phyloP scores from a whole-genome alignment of 2,329 filamentous ascomycete species.

The Clarireedia paspali region DNA sequence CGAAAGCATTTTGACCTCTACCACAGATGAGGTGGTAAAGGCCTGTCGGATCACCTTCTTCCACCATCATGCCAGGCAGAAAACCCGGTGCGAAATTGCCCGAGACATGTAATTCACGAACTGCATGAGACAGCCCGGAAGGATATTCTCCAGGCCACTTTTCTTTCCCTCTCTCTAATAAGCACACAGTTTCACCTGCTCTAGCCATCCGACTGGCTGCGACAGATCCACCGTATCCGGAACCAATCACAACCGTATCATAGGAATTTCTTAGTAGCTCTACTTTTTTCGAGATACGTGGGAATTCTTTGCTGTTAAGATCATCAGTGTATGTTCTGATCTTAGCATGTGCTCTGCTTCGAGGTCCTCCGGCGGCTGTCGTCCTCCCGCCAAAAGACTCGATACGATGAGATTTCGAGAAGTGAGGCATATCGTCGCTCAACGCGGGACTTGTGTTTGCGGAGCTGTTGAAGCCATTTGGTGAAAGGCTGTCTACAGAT shows the following conservation, averaged over 20 bases:
- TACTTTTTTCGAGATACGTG: conserved; percentile 48
- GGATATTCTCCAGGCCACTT: conserved; percentile 62
- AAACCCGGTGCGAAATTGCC: conserved; percentile 42
- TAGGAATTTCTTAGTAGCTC: conserved; percentile 51
- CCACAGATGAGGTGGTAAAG: conserved; percentile 58
- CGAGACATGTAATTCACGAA: conserved; percentile 47
- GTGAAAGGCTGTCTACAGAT: background rate
- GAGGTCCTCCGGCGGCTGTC: conserved; percentile 18
- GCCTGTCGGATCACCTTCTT: conserved; percentile 47
- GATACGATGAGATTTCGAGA: conserved; percentile 16
- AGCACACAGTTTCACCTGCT: conserved; percentile 50
- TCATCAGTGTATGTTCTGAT: conserved; percentile 27
- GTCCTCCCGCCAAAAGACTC: conserved; percentile 17
- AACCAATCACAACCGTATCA: conserved; percentile 60
- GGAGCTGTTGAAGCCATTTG: background rate
- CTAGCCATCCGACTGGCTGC: conserved; percentile 59
- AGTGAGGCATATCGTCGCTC: background rate
- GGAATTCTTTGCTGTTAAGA: conserved; percentile 32
- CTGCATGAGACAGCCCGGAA: conserved; percentile 36
- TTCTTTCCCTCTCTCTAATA: conserved; percentile 58
- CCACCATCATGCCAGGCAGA: conserved; percentile 35
- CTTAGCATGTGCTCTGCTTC: conserved; percentile 22
- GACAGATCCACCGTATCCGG: conserved; percentile 60
- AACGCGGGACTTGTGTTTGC: background rate
- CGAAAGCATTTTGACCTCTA: conserved; percentile 51